Base-by-base conservation (phyloP, 768 basidiomycete species). In the Gymnopilus junonius region DNA sequence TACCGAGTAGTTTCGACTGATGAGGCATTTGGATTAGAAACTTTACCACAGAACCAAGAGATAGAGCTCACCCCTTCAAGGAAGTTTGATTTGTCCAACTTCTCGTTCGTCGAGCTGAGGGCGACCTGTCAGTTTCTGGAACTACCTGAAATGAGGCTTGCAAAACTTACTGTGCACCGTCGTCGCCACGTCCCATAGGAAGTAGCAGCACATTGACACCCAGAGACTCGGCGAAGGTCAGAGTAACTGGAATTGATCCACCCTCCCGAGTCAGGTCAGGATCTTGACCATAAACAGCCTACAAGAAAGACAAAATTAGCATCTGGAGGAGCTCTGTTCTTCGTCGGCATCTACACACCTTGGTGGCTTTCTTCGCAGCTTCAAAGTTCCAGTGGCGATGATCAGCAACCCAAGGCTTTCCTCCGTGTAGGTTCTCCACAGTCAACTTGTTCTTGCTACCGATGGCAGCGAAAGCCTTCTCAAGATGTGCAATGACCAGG, bases 141-240 rank as follows among this genome's bases (percentile, higher is more conserved):
- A 7, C 10, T 6, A 11, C 25, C 8, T 4, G n/a, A 31, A 7
- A 10, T n/a, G 29, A 10, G n/a, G 17, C 7, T 8, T 17, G 14
- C 8, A 29, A n/a, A n/a, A 86, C 91, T 66, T 71, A 94, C 90
- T 95, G 94, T 42, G 94, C 93, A 68, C 96, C 97, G 66, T 99
- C 97, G 71, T 98, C 95, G 2, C 93, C 93, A 54, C 96, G 83
- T 2, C 95, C 95, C 90, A 97, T 96, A 0, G 95, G 97, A 29
- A 98, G 81, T 20, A 98, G 79, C 60, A 96, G 74, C 8, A 97
- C 93, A 70, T 95, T 97, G 59, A 95, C 90, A 12, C 87, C 87
- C 48, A 97, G 79, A 45, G 86, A 86, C 72, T 97, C 94, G 10
- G 95, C 94, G 73, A 99, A 97, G 1, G 94, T 96, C 61, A 98